Percentiles rank a stretch among this genome's conserved stretches.
phyloP scores from a whole-genome alignment of 2,329 filamentous ascomycete genomes.

The Gnomoniopsis smithogilvyi region DNA sequence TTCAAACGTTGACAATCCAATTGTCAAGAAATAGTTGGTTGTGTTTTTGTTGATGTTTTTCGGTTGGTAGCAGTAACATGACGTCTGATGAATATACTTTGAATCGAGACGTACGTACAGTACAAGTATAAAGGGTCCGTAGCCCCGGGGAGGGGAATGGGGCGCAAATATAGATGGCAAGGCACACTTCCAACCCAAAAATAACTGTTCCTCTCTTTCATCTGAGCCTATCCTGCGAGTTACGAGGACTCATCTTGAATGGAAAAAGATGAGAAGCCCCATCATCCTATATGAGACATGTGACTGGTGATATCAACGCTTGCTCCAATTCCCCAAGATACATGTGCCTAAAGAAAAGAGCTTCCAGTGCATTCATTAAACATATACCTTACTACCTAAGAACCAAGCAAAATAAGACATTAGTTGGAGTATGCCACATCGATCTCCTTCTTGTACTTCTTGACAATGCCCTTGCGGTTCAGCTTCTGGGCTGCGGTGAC shows the following conservation, averaged over 20 bases:
- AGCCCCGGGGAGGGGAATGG: too few species aligned
- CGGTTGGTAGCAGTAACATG: neutral
- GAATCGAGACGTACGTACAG: neutral
- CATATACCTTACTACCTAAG: neutral
- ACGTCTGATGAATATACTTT: neutral
- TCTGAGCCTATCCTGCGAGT: too few species aligned
- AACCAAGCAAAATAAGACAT: neutral
- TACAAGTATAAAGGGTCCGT: neutral
- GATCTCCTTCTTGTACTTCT: slow-evolving; percentile 60
- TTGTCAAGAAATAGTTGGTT: neutral
- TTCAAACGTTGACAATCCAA: too few species aligned
- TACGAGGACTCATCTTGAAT: too few species aligned
- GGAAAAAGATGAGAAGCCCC: neutral
- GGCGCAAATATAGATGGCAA: too few species aligned
- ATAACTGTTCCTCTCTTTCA: too few species aligned
- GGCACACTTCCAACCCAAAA: too few species aligned
- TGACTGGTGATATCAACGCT: too few species aligned
- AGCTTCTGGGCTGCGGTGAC: slow-evolving; percentile 71
- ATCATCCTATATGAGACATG: neutral
- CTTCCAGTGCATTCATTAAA: slow-evolving; percentile 1
- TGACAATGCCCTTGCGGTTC: slow-evolving; percentile 65
- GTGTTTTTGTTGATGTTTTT: neutral
- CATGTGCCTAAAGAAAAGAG: neutral
- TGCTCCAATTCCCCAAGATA: too few species aligned
- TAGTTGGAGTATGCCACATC: slow-evolving; percentile 50